These are phyloP conservation scores for Singerocomus rubriflavus DNA, from an alignment of 1,284 basidiomycete genomes.

Conservation along the genomic window DNA sequence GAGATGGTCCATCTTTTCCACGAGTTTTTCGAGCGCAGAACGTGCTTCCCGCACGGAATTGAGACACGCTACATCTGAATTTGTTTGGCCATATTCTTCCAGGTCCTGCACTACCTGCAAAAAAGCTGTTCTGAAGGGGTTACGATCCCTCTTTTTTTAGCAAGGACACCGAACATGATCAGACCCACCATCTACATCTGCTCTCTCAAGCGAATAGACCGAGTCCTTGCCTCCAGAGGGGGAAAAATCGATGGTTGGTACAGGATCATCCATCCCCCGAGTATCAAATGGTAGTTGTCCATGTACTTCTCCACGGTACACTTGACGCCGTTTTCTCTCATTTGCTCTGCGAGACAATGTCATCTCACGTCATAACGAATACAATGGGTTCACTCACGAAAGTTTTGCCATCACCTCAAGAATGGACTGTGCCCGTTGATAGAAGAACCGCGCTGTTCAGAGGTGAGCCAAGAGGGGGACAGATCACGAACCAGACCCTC, in stretches of 20 bases:
- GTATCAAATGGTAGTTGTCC: conserved; percentile 80
- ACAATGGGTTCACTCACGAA: conserved; percentile 51
- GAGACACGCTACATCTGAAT: conserved; percentile 44
- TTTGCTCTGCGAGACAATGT: conserved; percentile 44
- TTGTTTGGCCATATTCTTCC: conserved; percentile 49
- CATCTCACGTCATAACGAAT: neutral
- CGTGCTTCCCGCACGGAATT: conserved; percentile 63
- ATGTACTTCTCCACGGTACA: conserved; percentile 75
- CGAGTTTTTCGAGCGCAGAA: conserved; percentile 58
- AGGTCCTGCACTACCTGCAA: conserved; percentile 65
- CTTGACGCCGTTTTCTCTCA: conserved; percentile 74
- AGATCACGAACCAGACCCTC: conserved; percentile 24
- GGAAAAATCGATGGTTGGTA: conserved; percentile 75
- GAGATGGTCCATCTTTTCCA: conserved; percentile 72
- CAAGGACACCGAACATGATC: neutral
- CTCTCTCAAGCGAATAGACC: conserved; percentile 62
- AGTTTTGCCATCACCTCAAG: conserved; percentile 81
- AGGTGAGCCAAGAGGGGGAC: conserved; percentile 6
- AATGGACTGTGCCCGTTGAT: conserved; percentile 73
- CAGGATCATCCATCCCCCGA: conserved; percentile 70
- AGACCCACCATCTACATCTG: conserved; percentile 68
- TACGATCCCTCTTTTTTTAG: neutral
- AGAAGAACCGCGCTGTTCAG: conserved; percentile 66
- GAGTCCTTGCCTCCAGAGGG: conserved; percentile 55
- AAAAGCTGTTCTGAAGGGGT: conserved; percentile 44